Conservation (phyloP, 805 yeast species). For the Suhomyces canberraensis region DNA sequence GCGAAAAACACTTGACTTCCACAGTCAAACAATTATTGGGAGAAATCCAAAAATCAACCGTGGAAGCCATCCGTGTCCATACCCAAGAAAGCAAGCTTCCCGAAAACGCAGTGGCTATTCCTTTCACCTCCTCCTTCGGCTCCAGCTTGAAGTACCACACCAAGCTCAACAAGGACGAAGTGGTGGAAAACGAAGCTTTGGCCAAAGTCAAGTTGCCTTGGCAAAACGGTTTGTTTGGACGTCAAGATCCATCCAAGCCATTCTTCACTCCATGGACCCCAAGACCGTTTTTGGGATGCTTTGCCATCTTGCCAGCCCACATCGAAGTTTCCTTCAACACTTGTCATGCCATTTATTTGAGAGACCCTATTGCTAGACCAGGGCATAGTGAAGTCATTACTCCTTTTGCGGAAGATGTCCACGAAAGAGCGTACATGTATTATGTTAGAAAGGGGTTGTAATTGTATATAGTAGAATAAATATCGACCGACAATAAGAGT, state of each 20-base stretch:
- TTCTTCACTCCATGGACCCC: slow-evolving; percentile 98
- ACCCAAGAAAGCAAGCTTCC: slow-evolving; percentile 27
- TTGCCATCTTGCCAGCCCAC: slow-evolving; percentile 89
- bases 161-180: slow-evolving; percentile 41
- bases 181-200: slow-evolving; percentile 48
- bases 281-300: slow-evolving; percentile 88
- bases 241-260: slow-evolving; percentile 69
- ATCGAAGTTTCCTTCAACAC: slow-evolving; percentile 86
- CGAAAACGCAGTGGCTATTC: slow-evolving; percentile 22
- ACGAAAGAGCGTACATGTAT: slow-evolving; percentile 93
- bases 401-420: slow-evolving; percentile 78
- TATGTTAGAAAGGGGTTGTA: slow-evolving; percentile 70
- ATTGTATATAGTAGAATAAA: slow-evolving; percentile 11
- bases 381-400: slow-evolving; percentile 94
- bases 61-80: slow-evolving; percentile 29
- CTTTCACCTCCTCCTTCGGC: slow-evolving; percentile 28
- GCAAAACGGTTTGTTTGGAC: slow-evolving; percentile 77
- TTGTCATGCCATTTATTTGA: slow-evolving; percentile 93
- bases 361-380: slow-evolving; percentile 97
- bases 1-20: slow-evolving; percentile 31
- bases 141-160: slow-evolving; percentile 29
- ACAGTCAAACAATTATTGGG: slow-evolving; percentile 33
- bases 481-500: too few species aligned
- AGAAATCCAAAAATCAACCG: slow-evolving; percentile 33
- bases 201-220: slow-evolving; percentile 66